Evolutionary conservation across 768 basidiomycete species (phyloP), one percentile per base, ranked within the genome.

Genomic region (Cystobasidium ongulense): DNA sequence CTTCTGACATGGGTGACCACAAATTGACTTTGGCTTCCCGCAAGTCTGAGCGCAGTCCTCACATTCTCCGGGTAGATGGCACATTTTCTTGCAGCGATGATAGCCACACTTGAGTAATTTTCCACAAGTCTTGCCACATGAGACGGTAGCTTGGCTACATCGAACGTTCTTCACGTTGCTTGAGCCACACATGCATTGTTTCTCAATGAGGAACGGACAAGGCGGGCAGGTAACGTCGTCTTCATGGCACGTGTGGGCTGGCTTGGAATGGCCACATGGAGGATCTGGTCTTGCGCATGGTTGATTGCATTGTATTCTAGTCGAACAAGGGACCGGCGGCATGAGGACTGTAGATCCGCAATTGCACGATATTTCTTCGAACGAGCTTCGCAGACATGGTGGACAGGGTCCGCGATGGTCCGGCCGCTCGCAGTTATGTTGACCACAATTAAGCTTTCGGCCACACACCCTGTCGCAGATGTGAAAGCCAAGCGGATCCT

Each of bases 241-340:
- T 76, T 89, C 88, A 80, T 98, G 96, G 78, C 96, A 98, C 4
- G 84, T 81, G 81, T 98, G 96, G 0, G 85, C 84, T 0, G 87
- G 85, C 74, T 85, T 86, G 0, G 89, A 86, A 78, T 98, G 96
- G 0, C 92, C 94, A 77, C 96, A 99, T 0, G 85, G 78, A 0
- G 88, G 88, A 0, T 86, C 81, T 0, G 88, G 87, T 1, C 86
- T 85, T 39, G 86, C 83, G 81, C 96, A 99, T 0, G 90, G 92
- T 81, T 89, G 90, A 0, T 83, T 81, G 79, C 96, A 99, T 41
- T 83, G 81, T 76, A 99, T 87, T 31, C 82, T 82, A 27, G 90
- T 93, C 18, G 91, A 92, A 77, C 95, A 98, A 0, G 89, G 86
- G 41, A 96, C 87, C 0, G 94, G 94, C 0, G 94, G 94, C 38